A percentile compares a stretch with the other conserved stretches of the same genome.
Evolutionary conservation across 2,329 filamentous ascomycete species (phyloP).

Genomic region (Phyllosticta citriasiana): DNA sequence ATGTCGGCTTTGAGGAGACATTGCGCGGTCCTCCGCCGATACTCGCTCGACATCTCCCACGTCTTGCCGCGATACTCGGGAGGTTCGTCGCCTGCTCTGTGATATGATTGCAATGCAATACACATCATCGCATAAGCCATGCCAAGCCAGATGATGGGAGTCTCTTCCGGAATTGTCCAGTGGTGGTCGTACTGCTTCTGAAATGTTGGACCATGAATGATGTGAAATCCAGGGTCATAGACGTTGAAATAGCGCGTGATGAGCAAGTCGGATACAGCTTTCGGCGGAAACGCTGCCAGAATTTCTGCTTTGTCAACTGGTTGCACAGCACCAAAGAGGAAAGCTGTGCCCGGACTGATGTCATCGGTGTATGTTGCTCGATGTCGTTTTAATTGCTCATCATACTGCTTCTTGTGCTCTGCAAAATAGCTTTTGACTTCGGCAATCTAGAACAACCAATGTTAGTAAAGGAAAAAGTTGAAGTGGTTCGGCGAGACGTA

Average conservation of each 20-base stretch:
- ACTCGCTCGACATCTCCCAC: conserved; percentile 41
- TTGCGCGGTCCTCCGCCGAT: conserved; percentile 64
- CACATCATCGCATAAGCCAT: conserved; percentile 67
- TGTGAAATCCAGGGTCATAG: conserved; percentile 51
- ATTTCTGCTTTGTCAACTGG: conserved; percentile 67
- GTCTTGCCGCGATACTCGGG: conserved; percentile 63
- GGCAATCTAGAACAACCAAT: conserved; percentile 48
- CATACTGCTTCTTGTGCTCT: conserved; percentile 78
- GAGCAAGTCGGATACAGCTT: conserved; percentile 72
- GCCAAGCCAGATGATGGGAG: conserved; percentile 68
- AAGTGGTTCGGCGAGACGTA: conserved; percentile 22
- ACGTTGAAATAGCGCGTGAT: conserved; percentile 89
- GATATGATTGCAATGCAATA: conserved; percentile 68
- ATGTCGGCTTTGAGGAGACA: conserved; percentile 69
- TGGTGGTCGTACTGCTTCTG: conserved; percentile 55
- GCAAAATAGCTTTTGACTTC: conserved; percentile 90
- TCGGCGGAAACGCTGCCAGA: conserved; percentile 67
- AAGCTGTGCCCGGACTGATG: conserved; percentile 56
- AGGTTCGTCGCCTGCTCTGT: conserved; percentile 70
- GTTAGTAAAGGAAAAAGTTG: conserved; percentile 11
- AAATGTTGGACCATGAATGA: conserved; percentile 64
- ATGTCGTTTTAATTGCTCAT: conserved; percentile 69
- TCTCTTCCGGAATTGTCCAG: conserved; percentile 64
- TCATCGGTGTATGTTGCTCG: conserved; percentile 52
- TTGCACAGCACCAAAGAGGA: conserved; percentile 64